Evolutionary conservation across 169 alveolate species (phyloP), one percentile per base, ranked within the genome.

Genomic region (Ichthyophthirius multifiliis): DNA sequence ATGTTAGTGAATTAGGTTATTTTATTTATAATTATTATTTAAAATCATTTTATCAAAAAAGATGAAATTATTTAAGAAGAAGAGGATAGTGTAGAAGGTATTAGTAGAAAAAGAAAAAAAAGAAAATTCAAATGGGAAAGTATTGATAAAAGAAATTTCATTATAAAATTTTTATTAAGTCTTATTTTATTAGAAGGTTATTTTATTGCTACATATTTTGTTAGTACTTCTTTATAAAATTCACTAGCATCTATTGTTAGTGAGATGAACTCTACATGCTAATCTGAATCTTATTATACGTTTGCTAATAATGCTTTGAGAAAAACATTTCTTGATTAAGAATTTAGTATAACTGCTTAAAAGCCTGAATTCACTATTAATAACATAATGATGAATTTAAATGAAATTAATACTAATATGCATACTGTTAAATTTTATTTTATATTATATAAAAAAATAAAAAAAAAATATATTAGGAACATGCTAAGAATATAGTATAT

Each of bases 51-150:
- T 32, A 32, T 10, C 4, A 30, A 9, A 34, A 30, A 9, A 32
- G 47, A 35, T 63, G 32, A 23, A 67, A 47, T 67, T 67, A 74
- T 55, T 43, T 73, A 79, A 32, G 43, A 46, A 46, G 81, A 67
- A 39, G 79, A 67, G 10, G 81, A 48, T 12, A 55, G 62, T 18
- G 81, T 46, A 30, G 65, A 55, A 16, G 79, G 81, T 15, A 65
- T 32, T 32, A 41, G 75, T 23, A 81, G 86, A 62, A 81, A 76
- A 48, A 81, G 47, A 55, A 81, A 81, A 44, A 46, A 65, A 47
- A 81, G 76, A 71, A 81, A 81, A 76, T 81, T 71, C 31, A 81
- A 81, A 43, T 71, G 45, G 35, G 86, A 81, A 45, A 64, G 80
- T 37, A 71, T 35, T 3, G 82, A 71, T 10, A 37, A 71, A 13